Percentiles rank a stretch among this genome's conserved stretches.
phyloP scores from a whole-genome alignment of 352 stramenopile genomes.

The Phytophthora cryptogea region DNA sequence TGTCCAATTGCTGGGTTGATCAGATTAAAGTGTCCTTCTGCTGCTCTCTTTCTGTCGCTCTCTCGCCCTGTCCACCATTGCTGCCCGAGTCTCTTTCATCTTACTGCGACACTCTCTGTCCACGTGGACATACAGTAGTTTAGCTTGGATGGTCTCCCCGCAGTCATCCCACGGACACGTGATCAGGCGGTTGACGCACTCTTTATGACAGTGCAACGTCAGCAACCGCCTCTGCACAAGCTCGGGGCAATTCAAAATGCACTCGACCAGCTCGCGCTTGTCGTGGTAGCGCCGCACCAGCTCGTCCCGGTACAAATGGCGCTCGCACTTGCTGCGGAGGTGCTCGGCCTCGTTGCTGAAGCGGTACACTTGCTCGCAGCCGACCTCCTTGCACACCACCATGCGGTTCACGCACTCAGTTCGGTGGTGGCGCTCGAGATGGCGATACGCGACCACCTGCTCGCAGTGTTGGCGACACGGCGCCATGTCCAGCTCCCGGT shows the following conservation, averaged over 20 bases:
- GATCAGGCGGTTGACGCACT: slow-evolving; percentile 56
- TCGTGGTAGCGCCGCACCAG: slow-evolving; percentile 42
- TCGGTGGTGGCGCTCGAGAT: slow-evolving; percentile 60
- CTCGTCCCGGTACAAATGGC: slow-evolving; percentile 40
- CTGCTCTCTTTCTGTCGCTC: slow-evolving; percentile 1
- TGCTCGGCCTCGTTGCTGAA: slow-evolving; percentile 40
- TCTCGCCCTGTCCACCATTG: slow-evolving; percentile 33
- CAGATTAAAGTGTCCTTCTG: slow-evolving; percentile 6
- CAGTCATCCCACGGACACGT: slow-evolving; percentile 56
- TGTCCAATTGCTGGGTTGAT: slow-evolving; percentile 48
- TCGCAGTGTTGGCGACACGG: slow-evolving; percentile 56
- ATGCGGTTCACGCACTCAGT: slow-evolving; percentile 52
- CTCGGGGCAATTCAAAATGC: slow-evolving; percentile 46
- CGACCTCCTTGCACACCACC: slow-evolving; percentile 56
- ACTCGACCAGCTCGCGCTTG: slow-evolving; percentile 48
- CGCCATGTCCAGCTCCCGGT: slow-evolving; percentile 45
- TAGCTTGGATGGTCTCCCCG: slow-evolving; percentile 52
- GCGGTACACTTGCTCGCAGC: slow-evolving; percentile 44
- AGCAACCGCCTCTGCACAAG: slow-evolving; percentile 40
- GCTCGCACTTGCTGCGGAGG: slow-evolving; percentile 40
- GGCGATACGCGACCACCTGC: slow-evolving; percentile 31
- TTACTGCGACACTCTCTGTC: slow-evolving; percentile 43
- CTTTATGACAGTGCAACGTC: slow-evolving; percentile 43
- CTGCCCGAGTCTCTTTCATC: slow-evolving; percentile 23
- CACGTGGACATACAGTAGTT: slow-evolving; percentile 43